Evolutionary conservation across 2,329 filamentous ascomycete genomes (phyloP), one percentile per base, ranked within the genome.

Genomic region (Aspergillus felis): DNA sequence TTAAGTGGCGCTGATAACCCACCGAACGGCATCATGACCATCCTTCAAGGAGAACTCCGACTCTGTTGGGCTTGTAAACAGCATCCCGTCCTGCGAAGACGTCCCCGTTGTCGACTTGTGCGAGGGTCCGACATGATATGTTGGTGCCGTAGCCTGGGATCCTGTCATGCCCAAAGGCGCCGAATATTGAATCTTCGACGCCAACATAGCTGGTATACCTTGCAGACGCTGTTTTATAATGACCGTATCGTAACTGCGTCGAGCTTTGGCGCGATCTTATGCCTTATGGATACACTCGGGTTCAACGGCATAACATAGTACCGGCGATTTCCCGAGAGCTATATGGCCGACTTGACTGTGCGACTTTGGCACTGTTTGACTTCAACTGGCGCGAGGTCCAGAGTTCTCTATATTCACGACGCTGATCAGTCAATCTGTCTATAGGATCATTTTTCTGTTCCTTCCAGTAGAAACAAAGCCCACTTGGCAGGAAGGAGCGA

Each of bases 21-120:
- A 88, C 83, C 87, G 88, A 64, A 90, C 86, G 4, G 87, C 86
- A 67, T 92, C 88, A 54, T 89, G 83, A 32, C 85, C 84, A 64
- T 93, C 91, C 66, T 84, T 82, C 46, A 74, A 76, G 25, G 91
- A 94, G 75, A 96, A 96, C 66, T 96, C 92, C 28, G 91, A 96
- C 70, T 95, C 91, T 63, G 92, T 96, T 48, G 92, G 92, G 71
- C 91, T 96, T 46, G 86, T 84, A 70, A 89, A 93, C 27, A 71
- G 66, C 46, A 69, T 66, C 28, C 73, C 72, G 62, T 76, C 69
- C 50, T 69, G 70, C 27, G 65, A 58, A 55, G 67, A 68, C 32
- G 68, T 63, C 17, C 68, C 64, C 5, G 67, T 65, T 32, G 64
- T 57, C 6, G 70, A 62, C 58, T 69, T 72, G 42, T 71, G 68